Conservation (phyloP, 139 green algal species). For the Asterochloris sp. region DNA sequence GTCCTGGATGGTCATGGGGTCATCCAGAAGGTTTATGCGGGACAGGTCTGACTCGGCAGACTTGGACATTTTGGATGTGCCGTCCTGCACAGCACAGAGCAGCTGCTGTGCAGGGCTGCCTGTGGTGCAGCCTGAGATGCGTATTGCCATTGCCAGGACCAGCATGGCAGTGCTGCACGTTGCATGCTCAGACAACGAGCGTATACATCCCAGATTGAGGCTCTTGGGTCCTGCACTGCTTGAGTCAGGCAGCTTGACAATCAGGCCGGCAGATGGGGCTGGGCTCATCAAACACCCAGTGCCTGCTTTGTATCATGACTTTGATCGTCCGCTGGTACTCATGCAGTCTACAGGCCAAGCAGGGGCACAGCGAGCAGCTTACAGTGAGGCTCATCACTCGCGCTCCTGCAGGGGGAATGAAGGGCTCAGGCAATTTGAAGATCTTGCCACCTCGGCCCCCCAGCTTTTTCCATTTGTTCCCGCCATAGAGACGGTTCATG, state of each 20-base stretch:
- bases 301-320: too few species aligned
- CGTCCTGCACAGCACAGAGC: slow-evolving; percentile 64
- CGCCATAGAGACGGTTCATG: slow-evolving; percentile 90
- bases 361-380: neutral
- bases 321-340: too few species aligned
- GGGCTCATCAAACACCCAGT: too few species aligned
- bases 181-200: too few species aligned
- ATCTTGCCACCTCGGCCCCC: slow-evolving; percentile 78
- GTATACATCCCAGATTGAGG: too few species aligned
- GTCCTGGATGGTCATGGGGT: slow-evolving; percentile 71
- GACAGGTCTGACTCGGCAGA: slow-evolving; percentile 80
- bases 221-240: too few species aligned
- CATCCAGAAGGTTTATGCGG: slow-evolving; percentile 95
- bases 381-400: slow-evolving; percentile 94
- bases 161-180: too few species aligned
- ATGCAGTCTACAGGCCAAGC: too few species aligned
- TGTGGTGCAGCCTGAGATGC: too few species aligned
- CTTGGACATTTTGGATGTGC: slow-evolving; percentile 96
- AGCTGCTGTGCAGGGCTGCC: neutral
- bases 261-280: too few species aligned
- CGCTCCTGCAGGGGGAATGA: slow-evolving; percentile 90
- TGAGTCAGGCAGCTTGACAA: too few species aligned
- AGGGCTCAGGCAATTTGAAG: slow-evolving; percentile 82
- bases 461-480: slow-evolving; percentile 96
- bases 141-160: too few species aligned